Base-by-base conservation (phyloP, 2,329 filamentous ascomycete species). In the Tolypocladium endophyticum region DNA sequence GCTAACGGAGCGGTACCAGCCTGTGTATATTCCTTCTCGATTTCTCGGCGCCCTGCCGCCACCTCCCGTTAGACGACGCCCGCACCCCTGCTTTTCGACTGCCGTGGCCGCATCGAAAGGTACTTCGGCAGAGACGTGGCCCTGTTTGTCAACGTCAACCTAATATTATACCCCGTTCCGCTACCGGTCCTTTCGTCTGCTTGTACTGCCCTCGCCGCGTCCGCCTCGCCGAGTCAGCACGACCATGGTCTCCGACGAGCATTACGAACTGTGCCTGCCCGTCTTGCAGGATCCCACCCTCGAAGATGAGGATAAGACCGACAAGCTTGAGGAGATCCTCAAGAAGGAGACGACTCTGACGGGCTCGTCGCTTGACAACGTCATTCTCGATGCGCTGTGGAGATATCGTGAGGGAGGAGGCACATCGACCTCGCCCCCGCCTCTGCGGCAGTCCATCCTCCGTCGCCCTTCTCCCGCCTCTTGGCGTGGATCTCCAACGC, bases 271-370 rank as follows among this genome's bases (percentile, higher is more conserved):
- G 69, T 96, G 92, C 74, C 85, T 95, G 72, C 90, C 91, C 58
- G 84, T 97, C 70, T 83, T 99, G 64, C 87, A 94, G 77, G 88
- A 97, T 75, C 77, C 85, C 61, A 80, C 82, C 59, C 81, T 96
- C 62, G 90, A 96, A 68, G 94, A 97, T 64, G 94, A 99, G 75
- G 93, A 97, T 70, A 96, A 94, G 80, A 93, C 90, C 56, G 93
- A 97, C 75, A 89, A 85, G 75, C 81, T 97, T 58, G 92, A 97
- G 76, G 89, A 92, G 65, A 81, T 97, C 58, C 80, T 97, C 68
- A 87, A 86, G 74, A 87, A 86, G 66, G 86, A 92, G 75, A 92
- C 91, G 9, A 82, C 80, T 36, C 79, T 97, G 65, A 83, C 82
- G 23, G 93, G 92, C 61, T 79, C 86, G 64, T 83, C 87, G 28